Conservation (phyloP, 768 basidiomycete genomes). For the Mycena galopus region DNA sequence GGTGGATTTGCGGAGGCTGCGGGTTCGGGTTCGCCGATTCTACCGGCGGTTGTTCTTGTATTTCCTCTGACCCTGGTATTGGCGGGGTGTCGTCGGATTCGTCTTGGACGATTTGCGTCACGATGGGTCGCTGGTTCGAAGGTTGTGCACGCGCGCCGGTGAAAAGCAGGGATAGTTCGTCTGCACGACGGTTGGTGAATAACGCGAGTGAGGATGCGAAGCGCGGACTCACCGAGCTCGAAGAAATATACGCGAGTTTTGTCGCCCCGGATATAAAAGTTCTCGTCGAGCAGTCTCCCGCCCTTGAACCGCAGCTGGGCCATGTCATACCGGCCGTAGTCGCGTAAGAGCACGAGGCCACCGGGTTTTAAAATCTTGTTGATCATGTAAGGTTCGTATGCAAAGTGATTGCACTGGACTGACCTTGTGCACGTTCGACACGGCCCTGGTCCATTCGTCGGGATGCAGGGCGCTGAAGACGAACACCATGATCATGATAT, state of each 20-base stretch:
- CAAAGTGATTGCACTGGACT: constrained; percentile 29
- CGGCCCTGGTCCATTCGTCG: constrained; percentile 87
- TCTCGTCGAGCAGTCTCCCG: constrained; percentile 89
- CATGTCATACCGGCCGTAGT: constrained; percentile 96
- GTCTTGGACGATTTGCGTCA: constrained; percentile 52
- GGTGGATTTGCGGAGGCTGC: constrained; percentile 45
- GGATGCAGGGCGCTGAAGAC: constrained; percentile 96
- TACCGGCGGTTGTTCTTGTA: neutral
- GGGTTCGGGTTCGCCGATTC: neutral
- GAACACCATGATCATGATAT: constrained; percentile 93
- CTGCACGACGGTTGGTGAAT: constrained; percentile 51
- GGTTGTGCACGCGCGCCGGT: constrained; percentile 68
- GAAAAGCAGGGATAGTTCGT: constrained; percentile 85
- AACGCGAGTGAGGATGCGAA: neutral
- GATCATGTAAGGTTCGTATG: neutral
- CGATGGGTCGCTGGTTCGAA: constrained; percentile 45
- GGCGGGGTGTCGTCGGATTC: constrained; percentile 40
- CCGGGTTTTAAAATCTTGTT: constrained; percentile 90
- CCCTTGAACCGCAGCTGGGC: constrained; percentile 95
- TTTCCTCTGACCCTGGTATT: neutral
- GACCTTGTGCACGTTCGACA: constrained; percentile 85
- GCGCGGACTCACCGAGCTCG: constrained; percentile 70
- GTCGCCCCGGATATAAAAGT: constrained; percentile 97
- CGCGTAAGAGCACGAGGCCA: constrained; percentile 87
- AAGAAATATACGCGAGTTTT: constrained; percentile 99